Conservation (phyloP, 2,329 filamentous ascomycete genomes). For the Colletotrichum echinochloae region DNA sequence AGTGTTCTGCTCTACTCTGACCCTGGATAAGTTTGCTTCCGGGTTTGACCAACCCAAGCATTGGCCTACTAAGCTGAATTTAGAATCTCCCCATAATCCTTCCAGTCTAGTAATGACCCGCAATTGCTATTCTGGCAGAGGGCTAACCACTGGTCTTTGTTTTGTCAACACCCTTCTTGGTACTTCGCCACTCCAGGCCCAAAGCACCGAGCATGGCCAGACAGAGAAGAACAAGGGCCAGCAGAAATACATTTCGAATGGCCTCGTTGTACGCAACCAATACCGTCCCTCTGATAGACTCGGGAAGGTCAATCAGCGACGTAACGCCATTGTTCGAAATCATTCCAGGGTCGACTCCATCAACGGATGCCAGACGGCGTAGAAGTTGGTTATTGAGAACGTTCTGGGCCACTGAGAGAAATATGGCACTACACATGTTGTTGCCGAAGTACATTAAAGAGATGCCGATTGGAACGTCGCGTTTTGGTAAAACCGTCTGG, state of each 20-base stretch:
- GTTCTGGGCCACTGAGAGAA: slow-evolving; percentile 63
- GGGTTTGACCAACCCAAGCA: too few relatives aligned
- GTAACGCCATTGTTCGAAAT: slow-evolving; percentile 54
- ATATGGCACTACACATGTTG: slow-evolving; percentile 58
- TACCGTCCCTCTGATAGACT: slow-evolving; percentile 11
- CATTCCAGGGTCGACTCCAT: slow-evolving; percentile 47
- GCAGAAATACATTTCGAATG: slow-evolving; percentile 65
- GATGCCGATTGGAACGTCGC: slow-evolving; percentile 60
- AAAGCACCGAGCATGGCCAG: slow-evolving; percentile 62
- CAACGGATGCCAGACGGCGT: slow-evolving; percentile 51
- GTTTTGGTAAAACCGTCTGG: slow-evolving; percentile 55
- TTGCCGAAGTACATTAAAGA: slow-evolving; percentile 59
- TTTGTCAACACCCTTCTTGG: slow-evolving; percentile 38
- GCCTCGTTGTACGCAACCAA: slow-evolving; percentile 66
- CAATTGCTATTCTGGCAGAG: too few relatives aligned
- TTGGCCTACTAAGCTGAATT: too few relatives aligned
- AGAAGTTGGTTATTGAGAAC: slow-evolving; percentile 62
- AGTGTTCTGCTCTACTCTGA: too few relatives aligned
- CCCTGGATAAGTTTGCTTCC: too few relatives aligned
- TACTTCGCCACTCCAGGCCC: slow-evolving; percentile 66
- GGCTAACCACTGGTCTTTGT: neutral
- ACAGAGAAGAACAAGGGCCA: slow-evolving; percentile 61
- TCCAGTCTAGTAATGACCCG: too few relatives aligned
- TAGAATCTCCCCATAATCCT: too few relatives aligned
- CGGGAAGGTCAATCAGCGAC: neutral